Conservation (phyloP, 345 rosid species). For the Syzygium aqueum region DNA sequence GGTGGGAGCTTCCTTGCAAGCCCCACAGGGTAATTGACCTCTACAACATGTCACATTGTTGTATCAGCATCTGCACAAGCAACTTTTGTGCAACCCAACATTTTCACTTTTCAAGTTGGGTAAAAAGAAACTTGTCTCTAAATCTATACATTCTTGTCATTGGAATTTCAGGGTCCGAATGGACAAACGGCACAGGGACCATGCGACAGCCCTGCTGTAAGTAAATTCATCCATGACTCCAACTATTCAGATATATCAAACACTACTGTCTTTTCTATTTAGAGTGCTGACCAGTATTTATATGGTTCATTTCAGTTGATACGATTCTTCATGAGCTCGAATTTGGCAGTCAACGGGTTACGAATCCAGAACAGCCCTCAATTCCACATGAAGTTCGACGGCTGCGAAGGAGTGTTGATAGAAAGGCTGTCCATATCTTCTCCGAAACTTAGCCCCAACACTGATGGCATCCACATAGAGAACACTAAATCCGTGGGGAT, state of each 20-base stretch:
- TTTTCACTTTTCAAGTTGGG: not conserved
- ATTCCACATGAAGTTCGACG: constrained; percentile 93
- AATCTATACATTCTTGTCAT: not conserved
- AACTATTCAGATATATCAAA: not conserved
- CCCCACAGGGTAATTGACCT: constrained; percentile 67
- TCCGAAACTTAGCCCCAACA: constrained; percentile 93
- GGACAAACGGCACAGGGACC: constrained; percentile 54
- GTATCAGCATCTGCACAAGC: constrained; percentile 57
- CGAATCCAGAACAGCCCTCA: constrained; percentile 90
- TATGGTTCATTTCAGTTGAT: constrained; percentile 40
- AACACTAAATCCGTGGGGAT: constrained; percentile 74
- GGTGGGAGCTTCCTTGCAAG: constrained; percentile 99
- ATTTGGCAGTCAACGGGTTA: constrained; percentile 55
- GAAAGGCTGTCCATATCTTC: constrained; percentile 58
- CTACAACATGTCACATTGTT: not conserved
- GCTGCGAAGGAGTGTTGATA: constrained; percentile 75
- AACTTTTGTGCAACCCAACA: not conserved
- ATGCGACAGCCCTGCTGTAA: constrained; percentile 86
- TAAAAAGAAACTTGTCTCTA: not conserved
- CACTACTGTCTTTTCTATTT: not conserved
- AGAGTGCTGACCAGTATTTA: not conserved
- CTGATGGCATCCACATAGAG: constrained; percentile 83
- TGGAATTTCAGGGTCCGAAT: constrained; percentile 49
- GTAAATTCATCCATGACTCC: constrained; percentile 4
- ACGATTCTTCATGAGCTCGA: constrained; percentile 93